Evolutionary conservation across 768 basidiomycete genomes (phyloP).

Genomic region (Chalciporus piperatus): DNA sequence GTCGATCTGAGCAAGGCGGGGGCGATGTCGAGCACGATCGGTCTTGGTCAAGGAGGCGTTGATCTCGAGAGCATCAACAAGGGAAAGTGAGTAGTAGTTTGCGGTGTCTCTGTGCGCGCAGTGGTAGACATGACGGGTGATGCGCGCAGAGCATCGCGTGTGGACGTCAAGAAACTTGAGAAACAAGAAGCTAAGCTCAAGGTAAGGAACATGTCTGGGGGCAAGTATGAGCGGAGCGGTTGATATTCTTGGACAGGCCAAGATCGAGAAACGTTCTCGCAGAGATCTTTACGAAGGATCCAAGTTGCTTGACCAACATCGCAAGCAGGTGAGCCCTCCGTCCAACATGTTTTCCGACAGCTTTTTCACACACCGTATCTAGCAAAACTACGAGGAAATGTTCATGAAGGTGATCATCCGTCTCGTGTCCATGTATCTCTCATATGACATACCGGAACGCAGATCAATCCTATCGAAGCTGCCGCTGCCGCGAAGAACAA

Average conservation of each 20-base stretch:
- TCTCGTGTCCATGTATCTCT: background rate
- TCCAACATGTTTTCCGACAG: background rate
- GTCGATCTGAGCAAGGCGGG: constrained; percentile 83
- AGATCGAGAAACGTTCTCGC: constrained; percentile 93
- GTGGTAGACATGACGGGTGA: constrained; percentile 1
- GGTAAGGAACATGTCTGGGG: constrained; percentile 36
- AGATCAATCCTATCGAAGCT: constrained; percentile 93
- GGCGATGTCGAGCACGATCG: constrained; percentile 76
- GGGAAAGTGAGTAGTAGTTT: constrained; percentile 68
- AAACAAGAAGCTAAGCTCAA: constrained; percentile 96
- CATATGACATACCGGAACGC: background rate
- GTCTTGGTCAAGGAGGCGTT: constrained; percentile 77
- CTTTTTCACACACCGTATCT: background rate
- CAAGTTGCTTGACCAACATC: constrained; percentile 88
- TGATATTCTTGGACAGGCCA: constrained; percentile 53
- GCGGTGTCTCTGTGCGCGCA: constrained; percentile 1
- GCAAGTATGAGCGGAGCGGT: background rate
- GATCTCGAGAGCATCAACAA: constrained; percentile 92
- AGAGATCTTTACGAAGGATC: constrained; percentile 94
- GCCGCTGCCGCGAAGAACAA: constrained; percentile 81
- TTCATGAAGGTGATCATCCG: constrained; percentile 81
- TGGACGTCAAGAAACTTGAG: constrained; percentile 93
- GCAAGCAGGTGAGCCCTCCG: constrained; percentile 65
- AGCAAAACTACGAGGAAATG: constrained; percentile 99
- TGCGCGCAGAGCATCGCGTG: constrained; percentile 70